Evolutionary conservation across 495 filamentous ascomycete species (phyloP).

Genomic region (Pyronema omphalodes): DNA sequence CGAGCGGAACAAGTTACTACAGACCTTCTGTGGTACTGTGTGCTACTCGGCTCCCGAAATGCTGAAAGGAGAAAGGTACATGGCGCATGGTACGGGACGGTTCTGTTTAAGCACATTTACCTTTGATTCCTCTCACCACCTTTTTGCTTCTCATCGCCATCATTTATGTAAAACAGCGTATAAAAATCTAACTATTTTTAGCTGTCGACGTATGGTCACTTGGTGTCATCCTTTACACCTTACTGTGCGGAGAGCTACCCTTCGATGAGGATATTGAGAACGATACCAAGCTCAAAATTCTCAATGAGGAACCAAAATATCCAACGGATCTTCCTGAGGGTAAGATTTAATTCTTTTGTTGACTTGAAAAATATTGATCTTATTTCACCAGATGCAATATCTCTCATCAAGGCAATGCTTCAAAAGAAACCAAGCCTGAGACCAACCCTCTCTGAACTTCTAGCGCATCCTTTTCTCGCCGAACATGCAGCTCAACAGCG

Average conservation of each 20-base stretch:
- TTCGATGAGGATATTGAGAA: slow-evolving; percentile 90
- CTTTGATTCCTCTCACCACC: background rate
- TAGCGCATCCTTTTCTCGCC: slow-evolving; percentile 72
- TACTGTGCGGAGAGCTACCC: slow-evolving; percentile 80
- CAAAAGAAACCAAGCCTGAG: slow-evolving; percentile 77
- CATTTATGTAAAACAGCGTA: no score
- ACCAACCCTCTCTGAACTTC: slow-evolving; percentile 70
- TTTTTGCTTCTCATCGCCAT: background rate
- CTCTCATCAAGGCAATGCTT: slow-evolving; percentile 55
- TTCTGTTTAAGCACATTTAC: slow-evolving; percentile 12
- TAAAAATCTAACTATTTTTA: background rate
- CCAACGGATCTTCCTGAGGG: slow-evolving; percentile 52
- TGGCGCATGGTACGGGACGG: slow-evolving; percentile 23
- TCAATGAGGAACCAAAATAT: slow-evolving; percentile 66
- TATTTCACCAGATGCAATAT: slow-evolving; percentile 41
- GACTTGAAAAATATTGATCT: background rate
- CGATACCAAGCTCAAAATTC: slow-evolving; percentile 65
- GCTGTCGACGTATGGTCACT: slow-evolving; percentile 91
- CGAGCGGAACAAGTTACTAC: slow-evolving; percentile 83
- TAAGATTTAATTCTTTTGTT: slow-evolving; percentile 7
- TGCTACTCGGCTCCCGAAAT: slow-evolving; percentile 97
- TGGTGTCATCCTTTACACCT: slow-evolving; percentile 85
- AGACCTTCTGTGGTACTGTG: slow-evolving; percentile 94
- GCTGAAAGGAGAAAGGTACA: slow-evolving; percentile 92
- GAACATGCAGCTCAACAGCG: slow-evolving; percentile 81